These are phyloP conservation scores for Chiua virens DNA, from an alignment of 768 basidiomycete genomes.

Conservation along the genomic window DNA sequence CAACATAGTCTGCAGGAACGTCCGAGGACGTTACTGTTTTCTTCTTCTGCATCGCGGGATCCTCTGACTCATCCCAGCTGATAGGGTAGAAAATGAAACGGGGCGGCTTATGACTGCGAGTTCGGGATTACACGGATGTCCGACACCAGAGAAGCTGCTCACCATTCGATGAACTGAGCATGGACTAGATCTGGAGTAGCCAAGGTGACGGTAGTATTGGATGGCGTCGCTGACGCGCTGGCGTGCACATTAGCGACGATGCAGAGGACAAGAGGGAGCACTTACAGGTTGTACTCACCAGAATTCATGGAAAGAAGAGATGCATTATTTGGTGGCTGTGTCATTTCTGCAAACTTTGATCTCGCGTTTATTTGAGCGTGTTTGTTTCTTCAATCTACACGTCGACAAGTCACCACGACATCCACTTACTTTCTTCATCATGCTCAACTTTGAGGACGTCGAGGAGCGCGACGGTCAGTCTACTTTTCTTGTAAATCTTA, in stretches of 20 bases:
- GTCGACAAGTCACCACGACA: constrained; percentile 28
- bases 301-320: too few relatives aligned
- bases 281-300: too few relatives aligned
- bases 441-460: constrained; percentile 93
- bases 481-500: background rate
- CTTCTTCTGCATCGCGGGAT: constrained; percentile 26
- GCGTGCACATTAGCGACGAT: too few relatives aligned
- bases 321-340: too few relatives aligned
- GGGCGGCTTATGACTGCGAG: constrained; percentile 14
- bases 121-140: background rate
- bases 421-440: constrained; percentile 31
- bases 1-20: background rate
- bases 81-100: constrained; percentile 29
- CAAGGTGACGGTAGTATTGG: constrained; percentile 31
- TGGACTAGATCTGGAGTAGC: constrained; percentile 21
- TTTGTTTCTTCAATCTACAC: constrained; percentile 23
- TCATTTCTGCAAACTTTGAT: too few relatives aligned
- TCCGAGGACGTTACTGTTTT: background rate
- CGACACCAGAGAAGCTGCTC: background rate
- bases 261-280: too few relatives aligned
- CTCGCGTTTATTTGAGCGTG: constrained; percentile 15
- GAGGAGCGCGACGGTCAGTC: constrained; percentile 90
- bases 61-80: constrained; percentile 23
- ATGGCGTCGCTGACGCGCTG: constrained; percentile 13
- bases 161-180: constrained; percentile 18